phyloP scores from a whole-genome alignment of 345 rosid species.

The Litchi chinensis region DNA sequence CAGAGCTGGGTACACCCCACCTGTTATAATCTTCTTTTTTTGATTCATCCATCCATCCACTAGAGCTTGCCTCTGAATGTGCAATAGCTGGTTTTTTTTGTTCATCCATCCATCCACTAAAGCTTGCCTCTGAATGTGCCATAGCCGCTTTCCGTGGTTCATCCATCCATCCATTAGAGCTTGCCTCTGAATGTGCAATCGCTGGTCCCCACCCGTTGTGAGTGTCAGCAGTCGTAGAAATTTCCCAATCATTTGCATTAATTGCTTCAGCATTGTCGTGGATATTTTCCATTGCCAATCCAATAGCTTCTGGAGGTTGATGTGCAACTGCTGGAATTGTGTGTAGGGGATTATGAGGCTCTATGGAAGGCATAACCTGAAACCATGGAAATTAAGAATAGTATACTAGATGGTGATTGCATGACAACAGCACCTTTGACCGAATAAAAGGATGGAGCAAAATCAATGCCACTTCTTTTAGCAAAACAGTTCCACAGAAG shows the following conservation, averaged over 20 bases:
- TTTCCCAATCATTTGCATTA: constrained; percentile 38
- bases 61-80: constrained; percentile 31
- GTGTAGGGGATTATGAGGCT: constrained; percentile 19
- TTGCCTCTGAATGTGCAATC: constrained; percentile 25
- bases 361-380: constrained; percentile 31
- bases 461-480: not conserved
- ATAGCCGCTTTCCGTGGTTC: constrained; percentile 20
- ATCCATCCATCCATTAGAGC: constrained; percentile 35
- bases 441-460: constrained; percentile 1
- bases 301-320: constrained; percentile 20
- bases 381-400: constrained; percentile 17
- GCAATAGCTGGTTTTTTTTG: constrained; percentile 12
- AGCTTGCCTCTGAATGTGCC: constrained; percentile 28
- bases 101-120: constrained; percentile 36
- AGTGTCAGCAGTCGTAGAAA: constrained; percentile 23
- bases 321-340: constrained; percentile 15
- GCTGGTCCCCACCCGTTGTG: constrained; percentile 41
- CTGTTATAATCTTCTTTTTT: constrained; percentile 36
- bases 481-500: not conserved
- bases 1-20: constrained; percentile 34
- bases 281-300: not conserved
- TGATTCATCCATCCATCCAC: constrained; percentile 32
- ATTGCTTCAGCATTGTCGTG: constrained; percentile 25
- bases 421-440: not conserved
- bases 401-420: not conserved